These are phyloP conservation scores for Protomyces arabidopsidicola DNA, from an alignment of 1,139 yeast genomes.

Conservation along the genomic window DNA sequence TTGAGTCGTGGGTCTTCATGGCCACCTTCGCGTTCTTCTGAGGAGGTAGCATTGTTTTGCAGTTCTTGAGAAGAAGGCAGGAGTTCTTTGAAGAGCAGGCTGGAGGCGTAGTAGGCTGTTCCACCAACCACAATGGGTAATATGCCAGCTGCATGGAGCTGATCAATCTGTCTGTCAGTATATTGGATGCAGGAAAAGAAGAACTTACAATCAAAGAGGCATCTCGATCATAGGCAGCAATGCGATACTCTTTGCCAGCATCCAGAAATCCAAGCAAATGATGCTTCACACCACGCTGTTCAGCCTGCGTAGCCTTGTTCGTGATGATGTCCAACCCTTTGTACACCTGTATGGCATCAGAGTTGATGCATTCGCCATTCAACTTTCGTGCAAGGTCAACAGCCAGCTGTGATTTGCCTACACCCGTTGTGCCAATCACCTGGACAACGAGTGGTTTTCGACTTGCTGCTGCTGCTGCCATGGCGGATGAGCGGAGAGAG, in stretches of 20 bases:
- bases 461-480: background rate
- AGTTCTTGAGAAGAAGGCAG: constrained; percentile 40
- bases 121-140: constrained; percentile 92
- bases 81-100: constrained; percentile 65
- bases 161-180: constrained; percentile 46
- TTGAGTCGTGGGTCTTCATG: constrained; percentile 6
- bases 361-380: constrained; percentile 87
- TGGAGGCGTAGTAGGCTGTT: constrained; percentile 85
- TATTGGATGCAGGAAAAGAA: background rate
- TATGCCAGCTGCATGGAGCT: constrained; percentile 65
- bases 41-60: constrained; percentile 28
- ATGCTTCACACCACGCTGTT: constrained; percentile 69
- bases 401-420: constrained; percentile 64
- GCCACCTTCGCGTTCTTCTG: constrained; percentile 7
- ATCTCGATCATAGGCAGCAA: constrained; percentile 74
- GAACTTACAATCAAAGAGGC: constrained; percentile 44
- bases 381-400: constrained; percentile 72
- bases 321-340: constrained; percentile 68
- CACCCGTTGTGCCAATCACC: constrained; percentile 95
- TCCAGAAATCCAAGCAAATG: constrained; percentile 72
- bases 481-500: no score
- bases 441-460: constrained; percentile 47
- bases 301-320: constrained; percentile 81
- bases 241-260: constrained; percentile 77
- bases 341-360: constrained; percentile 97